A percentile compares a stretch with the other conserved stretches of the same genome.
Evolutionary conservation across 164 flowering plant species (phyloP).

Genomic region (Nelumbo lutea): DNA sequence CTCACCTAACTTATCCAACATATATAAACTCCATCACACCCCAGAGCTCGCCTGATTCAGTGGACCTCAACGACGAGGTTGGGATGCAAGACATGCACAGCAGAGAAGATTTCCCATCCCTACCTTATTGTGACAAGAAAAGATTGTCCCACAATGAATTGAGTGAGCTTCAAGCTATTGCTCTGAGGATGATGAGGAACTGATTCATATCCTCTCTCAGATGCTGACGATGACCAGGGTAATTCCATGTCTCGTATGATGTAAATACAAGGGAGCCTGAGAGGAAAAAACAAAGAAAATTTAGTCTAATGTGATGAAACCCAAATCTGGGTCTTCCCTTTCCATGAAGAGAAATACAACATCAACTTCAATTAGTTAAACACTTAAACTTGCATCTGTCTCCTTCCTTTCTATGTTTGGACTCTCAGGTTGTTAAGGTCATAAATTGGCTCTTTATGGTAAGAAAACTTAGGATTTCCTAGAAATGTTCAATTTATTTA

Average conservation of each 20-base stretch:
- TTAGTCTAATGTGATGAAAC: neutral
- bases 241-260: neutral
- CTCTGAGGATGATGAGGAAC: conserved; percentile 76
- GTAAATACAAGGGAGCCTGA: conserved; percentile 7
- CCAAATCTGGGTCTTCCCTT: neutral
- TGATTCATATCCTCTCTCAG: conserved; percentile 12
- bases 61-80: conserved; percentile 21
- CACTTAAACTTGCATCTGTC: neutral
- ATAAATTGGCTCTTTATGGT: neutral
- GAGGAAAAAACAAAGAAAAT: conserved; percentile 3
- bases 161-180: conserved; percentile 78
- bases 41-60: conserved; percentile 54
- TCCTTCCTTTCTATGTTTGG: neutral
- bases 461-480: neutral
- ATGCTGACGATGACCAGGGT: neutral
- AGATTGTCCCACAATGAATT: conserved; percentile 42
- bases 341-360: neutral
- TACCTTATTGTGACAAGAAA: conserved; percentile 27
- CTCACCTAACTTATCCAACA: conserved; percentile 16
- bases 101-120: conserved; percentile 22
- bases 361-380: neutral
- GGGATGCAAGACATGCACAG: conserved; percentile 32
- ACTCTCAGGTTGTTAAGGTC: neutral
- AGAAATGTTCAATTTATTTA: neutral
- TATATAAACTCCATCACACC: conserved; percentile 38